Evolutionary conservation across 1,284 basidiomycete species (phyloP).

Genomic region (Boletus albobrunnescens): DNA sequence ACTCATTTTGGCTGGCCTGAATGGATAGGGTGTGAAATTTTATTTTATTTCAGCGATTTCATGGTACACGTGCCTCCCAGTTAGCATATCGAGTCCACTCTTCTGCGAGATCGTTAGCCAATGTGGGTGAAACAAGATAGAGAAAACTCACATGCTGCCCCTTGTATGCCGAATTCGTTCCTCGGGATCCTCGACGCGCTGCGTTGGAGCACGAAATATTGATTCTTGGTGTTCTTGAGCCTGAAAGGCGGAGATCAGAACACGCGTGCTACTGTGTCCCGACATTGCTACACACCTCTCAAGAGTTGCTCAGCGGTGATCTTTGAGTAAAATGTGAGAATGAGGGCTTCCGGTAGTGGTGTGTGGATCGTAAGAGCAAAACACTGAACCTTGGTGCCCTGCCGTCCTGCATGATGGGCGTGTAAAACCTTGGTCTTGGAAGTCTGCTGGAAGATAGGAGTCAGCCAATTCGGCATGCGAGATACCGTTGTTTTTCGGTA

Average conservation of each 20-base stretch:
- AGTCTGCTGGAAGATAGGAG: conserved; percentile 60
- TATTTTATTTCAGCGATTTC: background rate
- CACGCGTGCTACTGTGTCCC: background rate
- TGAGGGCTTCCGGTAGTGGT: background rate
- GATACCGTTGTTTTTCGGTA: conserved; percentile 94
- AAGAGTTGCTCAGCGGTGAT: conserved; percentile 98
- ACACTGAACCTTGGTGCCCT: conserved; percentile 46
- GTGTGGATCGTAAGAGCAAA: background rate
- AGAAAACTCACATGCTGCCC: conserved; percentile 65
- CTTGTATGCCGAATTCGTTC: conserved; percentile 89
- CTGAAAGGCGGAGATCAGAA: conserved; percentile 35
- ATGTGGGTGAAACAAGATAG: background rate
- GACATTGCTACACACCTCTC: conserved; percentile 60
- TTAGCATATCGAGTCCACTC: conserved; percentile 83
- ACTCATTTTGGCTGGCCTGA: conserved; percentile 95
- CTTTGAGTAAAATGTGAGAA: conserved; percentile 39
- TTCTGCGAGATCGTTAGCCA: conserved; percentile 35
- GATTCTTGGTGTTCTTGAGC: conserved; percentile 97
- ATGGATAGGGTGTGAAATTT: conserved; percentile 32
- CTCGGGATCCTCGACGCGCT: conserved; percentile 95
- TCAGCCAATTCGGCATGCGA: conserved; percentile 59
- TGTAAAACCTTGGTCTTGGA: conserved; percentile 97
- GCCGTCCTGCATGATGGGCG: conserved; percentile 70
- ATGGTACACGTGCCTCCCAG: conserved; percentile 56
- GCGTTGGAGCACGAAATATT: conserved; percentile 86